Evolutionary conservation across 2,329 filamentous ascomycete species (phyloP).

Genomic region (Cladosporium austrohemisphaericum): DNA sequence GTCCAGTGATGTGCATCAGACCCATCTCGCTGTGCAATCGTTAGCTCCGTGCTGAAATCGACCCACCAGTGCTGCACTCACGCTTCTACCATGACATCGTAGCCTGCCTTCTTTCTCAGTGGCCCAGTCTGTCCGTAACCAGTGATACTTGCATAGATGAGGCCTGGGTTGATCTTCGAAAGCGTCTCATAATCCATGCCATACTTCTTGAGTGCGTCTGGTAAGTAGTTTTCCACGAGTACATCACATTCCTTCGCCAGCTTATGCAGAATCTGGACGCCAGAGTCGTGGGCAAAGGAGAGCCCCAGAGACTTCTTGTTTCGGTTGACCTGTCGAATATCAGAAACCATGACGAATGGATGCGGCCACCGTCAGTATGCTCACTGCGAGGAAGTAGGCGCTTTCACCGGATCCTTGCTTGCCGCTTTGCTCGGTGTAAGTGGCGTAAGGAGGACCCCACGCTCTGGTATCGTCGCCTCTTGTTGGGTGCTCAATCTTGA

Average conservation of each 20-base stretch:
- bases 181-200: slow-evolving; percentile 81
- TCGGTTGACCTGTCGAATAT: slow-evolving; percentile 71
- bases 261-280: slow-evolving; percentile 81
- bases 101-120: slow-evolving; percentile 80
- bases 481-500: slow-evolving; percentile 93
- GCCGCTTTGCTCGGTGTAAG: slow-evolving; percentile 56
- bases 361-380: slow-evolving; percentile 26
- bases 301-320: slow-evolving; percentile 95
- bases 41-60: slow-evolving; percentile 13
- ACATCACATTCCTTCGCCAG: slow-evolving; percentile 84
- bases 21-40: slow-evolving; percentile 66
- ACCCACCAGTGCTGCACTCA: slow-evolving; percentile 29
- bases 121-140: slow-evolving; percentile 96
- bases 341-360: background rate
- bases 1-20: slow-evolving; percentile 96
- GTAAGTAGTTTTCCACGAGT: slow-evolving; percentile 94
- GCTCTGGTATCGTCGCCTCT: slow-evolving; percentile 90
- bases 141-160: slow-evolving; percentile 95
- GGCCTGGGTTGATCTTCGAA: slow-evolving; percentile 71
- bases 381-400: slow-evolving; percentile 87
- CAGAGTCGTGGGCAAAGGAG: slow-evolving; percentile 81
- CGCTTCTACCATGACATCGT: slow-evolving; percentile 99
- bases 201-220: slow-evolving; percentile 85
- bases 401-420: slow-evolving; percentile 74
- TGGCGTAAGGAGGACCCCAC: slow-evolving; percentile 93